These are phyloP conservation scores for Panicum miliaceum DNA, from an alignment of 176 grass and related monocot species.

Conservation along the genomic window DNA sequence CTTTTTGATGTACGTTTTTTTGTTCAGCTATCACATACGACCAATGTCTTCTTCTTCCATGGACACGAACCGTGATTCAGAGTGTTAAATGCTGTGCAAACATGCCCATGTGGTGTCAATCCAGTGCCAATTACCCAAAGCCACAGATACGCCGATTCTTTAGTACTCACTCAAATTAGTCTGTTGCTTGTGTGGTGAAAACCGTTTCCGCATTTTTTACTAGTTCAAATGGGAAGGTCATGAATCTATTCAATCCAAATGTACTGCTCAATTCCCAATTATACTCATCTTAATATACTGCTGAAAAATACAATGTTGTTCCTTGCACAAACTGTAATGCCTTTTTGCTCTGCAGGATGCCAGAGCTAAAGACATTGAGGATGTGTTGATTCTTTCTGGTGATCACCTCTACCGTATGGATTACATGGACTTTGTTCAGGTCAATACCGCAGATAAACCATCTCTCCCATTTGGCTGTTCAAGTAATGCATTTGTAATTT, in stretches of 20 bases:
- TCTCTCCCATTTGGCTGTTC: conserved; percentile 22
- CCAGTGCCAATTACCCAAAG: neutral
- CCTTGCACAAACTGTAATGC: neutral
- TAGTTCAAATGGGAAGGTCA: neutral
- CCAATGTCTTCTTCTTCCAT: conserved; percentile 3
- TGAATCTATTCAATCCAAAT: neutral
- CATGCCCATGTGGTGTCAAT: neutral
- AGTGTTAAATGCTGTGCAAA: neutral
- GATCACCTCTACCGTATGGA: conserved; percentile 95
- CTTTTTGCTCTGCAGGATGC: conserved; percentile 56
- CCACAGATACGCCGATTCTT: neutral
- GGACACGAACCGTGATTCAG: neutral
- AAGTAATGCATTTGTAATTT: neutral
- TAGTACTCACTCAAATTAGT: neutral
- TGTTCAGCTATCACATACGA: neutral
- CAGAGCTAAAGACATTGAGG: conserved; percentile 78
- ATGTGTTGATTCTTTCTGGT: conserved; percentile 88
- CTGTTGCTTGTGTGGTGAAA: neutral
- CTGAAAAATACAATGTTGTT: neutral
- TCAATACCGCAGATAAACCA: conserved; percentile 17
- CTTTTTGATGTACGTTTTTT: conserved; percentile 75
- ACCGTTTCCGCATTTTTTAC: neutral
- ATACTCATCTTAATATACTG: neutral
- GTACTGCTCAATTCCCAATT: neutral
- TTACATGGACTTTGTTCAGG: conserved; percentile 90